Conservation (phyloP, 2,329 filamentous ascomycete species). For the Paraconiothyrium sp. region DNA sequence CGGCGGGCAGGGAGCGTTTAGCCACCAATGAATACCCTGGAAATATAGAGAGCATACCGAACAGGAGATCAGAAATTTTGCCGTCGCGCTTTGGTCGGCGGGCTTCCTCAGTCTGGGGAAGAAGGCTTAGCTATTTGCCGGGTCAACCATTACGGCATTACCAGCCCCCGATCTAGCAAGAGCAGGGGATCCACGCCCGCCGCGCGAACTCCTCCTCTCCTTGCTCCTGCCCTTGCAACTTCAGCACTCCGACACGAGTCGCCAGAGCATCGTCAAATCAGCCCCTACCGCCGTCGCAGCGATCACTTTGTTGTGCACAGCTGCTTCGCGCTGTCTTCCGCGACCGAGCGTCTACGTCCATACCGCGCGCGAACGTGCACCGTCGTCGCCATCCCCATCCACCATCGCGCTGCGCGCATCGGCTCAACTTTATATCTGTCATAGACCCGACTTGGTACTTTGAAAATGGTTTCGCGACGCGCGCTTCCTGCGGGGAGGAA, state of each 20-base stretch:
- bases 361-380: conserved; percentile 29
- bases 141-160: conserved; percentile 14
- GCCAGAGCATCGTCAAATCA: conserved; percentile 14
- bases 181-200: conserved; percentile 11
- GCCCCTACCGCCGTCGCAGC: conserved; percentile 11
- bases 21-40: conserved; percentile 21
- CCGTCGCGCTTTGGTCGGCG: conserved; percentile 10
- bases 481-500: conserved; percentile 70
- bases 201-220: conserved; percentile 10
- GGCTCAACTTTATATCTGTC: conserved; percentile 19
- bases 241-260: conserved; percentile 13
- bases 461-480: conserved; percentile 51
- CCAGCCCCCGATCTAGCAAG: background rate
- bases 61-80: conserved; percentile 22
- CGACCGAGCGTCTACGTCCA: conserved; percentile 20
- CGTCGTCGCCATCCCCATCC: conserved; percentile 22
- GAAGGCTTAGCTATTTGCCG: conserved; percentile 21
- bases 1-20: conserved; percentile 15
- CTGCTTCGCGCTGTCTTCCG: conserved; percentile 16
- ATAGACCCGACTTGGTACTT: conserved; percentile 26
- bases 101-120: conserved; percentile 23
- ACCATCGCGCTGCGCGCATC: conserved; percentile 41
- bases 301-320: conserved; percentile 27
- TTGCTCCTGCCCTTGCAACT: conserved; percentile 16
- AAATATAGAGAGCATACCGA: conserved; percentile 6